Percentiles rank a stretch among this genome's conserved stretches.
These are phyloP conservation scores for Naganishia vishniacii DNA, from an alignment of 768 basidiomycete species.

Conservation along the genomic window DNA sequence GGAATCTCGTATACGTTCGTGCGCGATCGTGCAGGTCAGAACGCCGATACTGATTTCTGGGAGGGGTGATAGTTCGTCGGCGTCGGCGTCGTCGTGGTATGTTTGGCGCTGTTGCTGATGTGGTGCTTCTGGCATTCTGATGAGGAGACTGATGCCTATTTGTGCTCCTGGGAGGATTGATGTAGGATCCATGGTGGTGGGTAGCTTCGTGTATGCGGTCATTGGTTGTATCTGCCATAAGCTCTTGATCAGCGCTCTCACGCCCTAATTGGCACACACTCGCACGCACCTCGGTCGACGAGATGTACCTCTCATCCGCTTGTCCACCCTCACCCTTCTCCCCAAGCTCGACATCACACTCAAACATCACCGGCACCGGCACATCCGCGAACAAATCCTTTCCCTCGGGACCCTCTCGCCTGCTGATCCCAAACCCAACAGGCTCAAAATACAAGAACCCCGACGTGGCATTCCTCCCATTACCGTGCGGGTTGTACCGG, in stretches of 20 bases:
- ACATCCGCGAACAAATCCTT: neutral
- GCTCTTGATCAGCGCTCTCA: too few species aligned
- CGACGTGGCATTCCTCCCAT: neutral
- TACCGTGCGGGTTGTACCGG: neutral
- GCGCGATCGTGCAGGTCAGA: neutral
- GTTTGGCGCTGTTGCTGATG: neutral
- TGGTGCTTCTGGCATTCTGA: constrained; percentile 6
- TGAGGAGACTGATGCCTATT: constrained; percentile 9
- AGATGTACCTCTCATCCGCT: too few species aligned
- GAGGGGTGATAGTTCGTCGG: neutral
- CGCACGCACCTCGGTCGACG: too few species aligned
- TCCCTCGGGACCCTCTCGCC: neutral
- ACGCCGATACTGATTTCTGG: constrained; percentile 16
- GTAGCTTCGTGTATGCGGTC: constrained; percentile 3
- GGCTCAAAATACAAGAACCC: constrained; percentile 16
- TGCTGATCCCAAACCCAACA: neutral
- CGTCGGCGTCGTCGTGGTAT: neutral
- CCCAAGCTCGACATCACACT: constrained; percentile 15
- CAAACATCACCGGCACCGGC: neutral
- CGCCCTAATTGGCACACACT: too few species aligned
- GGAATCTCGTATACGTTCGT: neutral
- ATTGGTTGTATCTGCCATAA: neutral
- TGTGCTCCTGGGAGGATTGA: neutral
- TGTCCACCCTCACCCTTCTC: constrained; percentile 1
- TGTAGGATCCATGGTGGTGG: neutral